Evolutionary conservation across 2,329 filamentous ascomycete genomes (phyloP), one percentile per base, ranked within the genome.

Genomic region (Penicillium janthinellum): DNA sequence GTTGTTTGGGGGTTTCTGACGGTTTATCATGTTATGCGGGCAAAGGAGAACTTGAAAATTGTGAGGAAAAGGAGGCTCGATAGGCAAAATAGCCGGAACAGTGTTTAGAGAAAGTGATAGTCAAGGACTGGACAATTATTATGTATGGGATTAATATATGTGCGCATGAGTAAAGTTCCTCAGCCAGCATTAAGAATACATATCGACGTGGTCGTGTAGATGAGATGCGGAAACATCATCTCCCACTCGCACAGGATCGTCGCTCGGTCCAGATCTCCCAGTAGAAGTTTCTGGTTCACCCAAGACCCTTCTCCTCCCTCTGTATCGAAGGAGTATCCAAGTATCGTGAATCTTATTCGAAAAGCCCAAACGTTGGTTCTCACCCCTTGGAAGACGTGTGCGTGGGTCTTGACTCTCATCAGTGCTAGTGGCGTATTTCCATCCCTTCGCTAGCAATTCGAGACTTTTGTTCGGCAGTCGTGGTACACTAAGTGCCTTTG

Each of bases 391-490:
- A 39, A 53, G 50, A 17, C 38, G 50, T 3, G 50, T 53, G 15
- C 50, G 35, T 8, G 38, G 37, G 14, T 53, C 51, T 8, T 20
- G 22, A 34, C 38, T 54, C 15, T 14, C 14, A 44, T 54, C 39
- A 38, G 51, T 34, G 22, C 39, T 28, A 14, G 31, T 54, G 2
- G 51, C 37, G 15, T 22, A 54, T 14, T 20, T 4, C 51, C 51
- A 54, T 34, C 51, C 51, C 17, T 11, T 54, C 5, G 38, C 20
- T 4, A 54, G 12, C 25, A n/a, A 10, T 25, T 54, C 51, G 15
- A 54, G 39, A 22, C 51, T 54, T 11, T 54, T 54, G n/a, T 54
- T 54, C 15, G 51, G 51, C 3, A 54, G 38, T 34, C 51, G 51
- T 2, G 51, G 51, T 11, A 54, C 10, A 14, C 51, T n/a, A 34